phyloP scores from a whole-genome alignment of 352 stramenopile genomes.

The Phytopythium boreale region DNA sequence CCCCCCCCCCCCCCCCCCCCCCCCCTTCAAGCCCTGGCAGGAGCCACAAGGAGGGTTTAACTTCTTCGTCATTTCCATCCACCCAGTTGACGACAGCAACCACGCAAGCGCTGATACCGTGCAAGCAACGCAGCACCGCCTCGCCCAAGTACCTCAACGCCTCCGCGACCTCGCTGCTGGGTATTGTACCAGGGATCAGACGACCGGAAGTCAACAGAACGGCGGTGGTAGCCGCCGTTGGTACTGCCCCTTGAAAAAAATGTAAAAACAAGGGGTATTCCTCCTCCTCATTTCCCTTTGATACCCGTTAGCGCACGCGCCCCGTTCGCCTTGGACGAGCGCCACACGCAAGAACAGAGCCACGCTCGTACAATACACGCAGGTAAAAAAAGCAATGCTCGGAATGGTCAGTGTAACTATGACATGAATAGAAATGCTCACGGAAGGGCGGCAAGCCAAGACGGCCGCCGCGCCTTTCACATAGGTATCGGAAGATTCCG shows the following conservation, averaged over 20 bases:
- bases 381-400: slow-evolving; percentile 11
- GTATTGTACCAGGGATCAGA: too few species aligned
- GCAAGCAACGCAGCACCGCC: too few species aligned
- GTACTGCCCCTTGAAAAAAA: slow-evolving; percentile 14
- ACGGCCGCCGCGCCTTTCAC: slow-evolving; percentile 48
- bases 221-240: slow-evolving; percentile 14
- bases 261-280: slow-evolving; percentile 4
- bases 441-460: slow-evolving; percentile 46
- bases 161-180: too few species aligned
- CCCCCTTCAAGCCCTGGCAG: too few species aligned
- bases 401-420: slow-evolving; percentile 76
- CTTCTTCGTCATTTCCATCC: too few species aligned
- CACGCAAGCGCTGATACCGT: too few species aligned
- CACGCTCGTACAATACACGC: background rate
- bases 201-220: slow-evolving; percentile 24
- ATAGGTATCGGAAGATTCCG: slow-evolving; percentile 24
- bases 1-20: too few species aligned
- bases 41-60: too few species aligned
- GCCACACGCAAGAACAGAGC: background rate
- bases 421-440: slow-evolving; percentile 60
- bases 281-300: slow-evolving; percentile 13
- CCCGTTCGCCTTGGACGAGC: background rate
- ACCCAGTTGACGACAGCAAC: too few species aligned
- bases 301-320: too few species aligned
- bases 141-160: too few species aligned